Conservation (phyloP, 1,284 basidiomycete species). For the Pseudozyma pruni region DNA sequence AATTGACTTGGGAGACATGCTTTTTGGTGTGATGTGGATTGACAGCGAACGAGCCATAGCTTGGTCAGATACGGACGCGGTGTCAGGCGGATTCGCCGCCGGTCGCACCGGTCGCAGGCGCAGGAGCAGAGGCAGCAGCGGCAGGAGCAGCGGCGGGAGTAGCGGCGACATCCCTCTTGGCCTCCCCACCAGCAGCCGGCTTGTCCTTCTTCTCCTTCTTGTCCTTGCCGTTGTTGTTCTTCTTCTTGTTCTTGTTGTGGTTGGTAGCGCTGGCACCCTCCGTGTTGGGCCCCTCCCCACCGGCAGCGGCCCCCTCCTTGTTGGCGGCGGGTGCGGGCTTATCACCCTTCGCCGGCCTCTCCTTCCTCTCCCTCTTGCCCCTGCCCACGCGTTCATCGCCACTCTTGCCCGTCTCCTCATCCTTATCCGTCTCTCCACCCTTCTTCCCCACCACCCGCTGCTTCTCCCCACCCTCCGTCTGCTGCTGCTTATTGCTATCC, state of each 20-base stretch:
- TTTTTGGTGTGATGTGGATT: no score
- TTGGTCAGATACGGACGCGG: no score
- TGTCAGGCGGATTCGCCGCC: no score
- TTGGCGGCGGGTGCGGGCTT: no score
- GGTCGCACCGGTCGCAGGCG: background rate
- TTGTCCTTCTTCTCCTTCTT: conserved; percentile 2
- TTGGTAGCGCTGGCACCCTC: background rate
- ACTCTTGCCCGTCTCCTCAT: conserved; percentile 23
- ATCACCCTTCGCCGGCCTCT: conserved; percentile 4
- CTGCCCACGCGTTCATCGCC: conserved; percentile 14
- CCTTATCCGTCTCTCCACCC: conserved; percentile 18
- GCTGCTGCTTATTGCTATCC: conserved; percentile 39
- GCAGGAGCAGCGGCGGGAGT: background rate
- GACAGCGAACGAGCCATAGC: background rate
- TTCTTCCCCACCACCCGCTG: conserved; percentile 2
- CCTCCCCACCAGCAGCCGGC: background rate
- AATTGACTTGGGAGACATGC: no score
- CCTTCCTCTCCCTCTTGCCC: background rate
- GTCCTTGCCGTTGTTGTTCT: conserved; percentile 1
- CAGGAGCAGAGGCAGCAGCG: conserved; percentile 2
- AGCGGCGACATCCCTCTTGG: conserved; percentile 3
- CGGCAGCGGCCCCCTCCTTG: no score
- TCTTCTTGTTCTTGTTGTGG: conserved; percentile 16
- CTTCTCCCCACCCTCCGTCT: conserved; percentile 4
- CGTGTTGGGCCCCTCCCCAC: background rate